Evolutionary conservation across 805 yeast species (phyloP).

Genomic region (Sungouiozyma intestinalis): DNA sequence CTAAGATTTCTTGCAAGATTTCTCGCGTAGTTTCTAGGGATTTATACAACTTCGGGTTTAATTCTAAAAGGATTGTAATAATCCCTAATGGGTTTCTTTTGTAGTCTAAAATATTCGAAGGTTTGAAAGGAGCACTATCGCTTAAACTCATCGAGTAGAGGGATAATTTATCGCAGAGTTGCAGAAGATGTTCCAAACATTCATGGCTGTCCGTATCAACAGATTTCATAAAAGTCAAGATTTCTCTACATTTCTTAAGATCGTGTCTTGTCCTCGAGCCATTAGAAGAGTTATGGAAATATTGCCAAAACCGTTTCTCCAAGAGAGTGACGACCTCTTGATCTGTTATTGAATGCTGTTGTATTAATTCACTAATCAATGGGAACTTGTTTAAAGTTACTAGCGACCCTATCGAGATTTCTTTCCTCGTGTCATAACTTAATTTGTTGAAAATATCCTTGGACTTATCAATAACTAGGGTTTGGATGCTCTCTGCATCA

Average conservation of each 20-base stretch:
- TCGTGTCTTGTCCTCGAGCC: conserved; percentile 32
- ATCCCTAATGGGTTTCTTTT: conserved; percentile 28
- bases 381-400: conserved; percentile 24
- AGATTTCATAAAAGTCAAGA: conserved; percentile 11
- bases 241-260: conserved; percentile 29
- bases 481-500: background rate
- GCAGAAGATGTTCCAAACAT: conserved; percentile 14
- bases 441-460: conserved; percentile 3
- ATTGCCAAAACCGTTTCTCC: conserved; percentile 31
- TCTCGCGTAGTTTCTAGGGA: conserved; percentile 34
- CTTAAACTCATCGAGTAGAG: conserved; percentile 25
- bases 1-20: conserved; percentile 33
- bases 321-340: conserved; percentile 8
- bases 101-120: conserved; percentile 29
- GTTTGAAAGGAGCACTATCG: conserved; percentile 31
- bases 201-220: conserved; percentile 8
- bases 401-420: conserved; percentile 19
- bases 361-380: conserved; percentile 11
- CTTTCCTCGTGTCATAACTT: background rate
- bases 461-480: background rate
- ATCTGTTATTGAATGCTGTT: conserved; percentile 5
- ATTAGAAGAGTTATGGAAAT: conserved; percentile 35
- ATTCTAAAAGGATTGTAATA: conserved; percentile 38
- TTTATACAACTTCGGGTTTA: conserved; percentile 42
- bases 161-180: conserved; percentile 24